Base-by-base conservation (phyloP, 2,329 filamentous ascomycete species). In the Calonectria hongkongensis region DNA sequence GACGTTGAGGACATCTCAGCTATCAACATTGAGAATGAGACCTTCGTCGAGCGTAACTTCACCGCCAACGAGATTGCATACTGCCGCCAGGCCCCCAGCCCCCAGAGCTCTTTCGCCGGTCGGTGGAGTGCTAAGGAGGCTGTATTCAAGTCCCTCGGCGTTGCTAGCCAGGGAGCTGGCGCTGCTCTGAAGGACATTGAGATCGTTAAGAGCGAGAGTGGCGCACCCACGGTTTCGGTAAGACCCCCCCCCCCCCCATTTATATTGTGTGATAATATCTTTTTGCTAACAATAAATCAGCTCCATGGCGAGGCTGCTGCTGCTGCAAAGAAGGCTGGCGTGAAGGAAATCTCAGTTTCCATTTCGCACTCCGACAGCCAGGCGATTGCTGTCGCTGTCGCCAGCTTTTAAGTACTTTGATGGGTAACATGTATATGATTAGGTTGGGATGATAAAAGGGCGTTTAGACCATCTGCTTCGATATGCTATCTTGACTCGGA, bases 41-140 rank as follows among this genome's bases (percentile, higher is more conserved):
- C 94, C 0, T 99, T 99, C 82, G 86, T 99, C 54, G 92, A 97
- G 86, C 94, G 97, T 79, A 99, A 99, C 87, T 99, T 99, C 85
- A 98, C 97, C 0, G 85, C 88, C 18, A 87, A 89, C 63, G 97
- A 99, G 86, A 94, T 96, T 79, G 89, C 90, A 36, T 98, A 99
- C 88, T 99, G 97, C 88, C 89, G 89, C 75, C 92, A 93, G 81
- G 93, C 95, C 18, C 87, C 95, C 7, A 93, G 91, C 82, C 94
- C 95, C 1, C 95, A 95, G 82, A 94, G 96, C 77, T 97, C 95
- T 65, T 99, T 98, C 85, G 95, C 96, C 6, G 97, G 97, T 63
- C 92, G 95, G 78, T 99, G 97, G 97, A 96, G 94, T 80, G 97
- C 97, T 43, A 99, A 99, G 88, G 97, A 99, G 87, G 97, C 97